These are phyloP conservation scores for Cercospora nicotianae DNA, from an alignment of 2,329 filamentous ascomycete genomes.

Conservation along the genomic window DNA sequence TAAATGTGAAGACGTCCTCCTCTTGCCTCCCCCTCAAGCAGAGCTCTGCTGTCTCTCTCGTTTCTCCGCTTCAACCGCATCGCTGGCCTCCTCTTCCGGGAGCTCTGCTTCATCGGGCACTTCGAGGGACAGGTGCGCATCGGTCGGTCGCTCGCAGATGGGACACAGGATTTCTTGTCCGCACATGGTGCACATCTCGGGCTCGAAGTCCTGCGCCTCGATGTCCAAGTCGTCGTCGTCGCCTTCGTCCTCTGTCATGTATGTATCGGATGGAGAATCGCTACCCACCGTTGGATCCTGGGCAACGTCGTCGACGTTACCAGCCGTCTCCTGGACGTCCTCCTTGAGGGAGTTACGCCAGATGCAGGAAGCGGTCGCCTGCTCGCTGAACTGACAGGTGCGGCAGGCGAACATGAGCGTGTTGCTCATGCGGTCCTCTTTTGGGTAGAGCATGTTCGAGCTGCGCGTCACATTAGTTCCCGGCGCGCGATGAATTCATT, in stretches of 20 bases:
- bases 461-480: constrained; percentile 43
- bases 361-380: constrained; percentile 83
- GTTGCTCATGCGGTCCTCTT: constrained; percentile 83
- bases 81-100: constrained; percentile 29
- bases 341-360: constrained; percentile 94
- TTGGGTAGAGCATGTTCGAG: constrained; percentile 96
- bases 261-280: constrained; percentile 18
- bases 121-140: constrained; percentile 48
- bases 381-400: constrained; percentile 88
- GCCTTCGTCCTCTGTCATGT: constrained; percentile 29
- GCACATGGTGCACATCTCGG: constrained; percentile 59
- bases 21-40: constrained; percentile 33
- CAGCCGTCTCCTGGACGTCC: constrained; percentile 89
- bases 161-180: constrained; percentile 58
- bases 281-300: constrained; percentile 97
- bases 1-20: constrained; percentile 24
- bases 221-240: constrained; percentile 19
- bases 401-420: constrained; percentile 93
- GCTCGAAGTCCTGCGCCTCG: constrained; percentile 36
- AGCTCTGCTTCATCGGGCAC: constrained; percentile 42
- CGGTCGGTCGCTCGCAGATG: constrained; percentile 51
- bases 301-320: constrained; percentile 94
- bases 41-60: constrained; percentile 31
- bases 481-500: neutral
- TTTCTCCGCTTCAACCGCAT: constrained; percentile 33